Conservation (phyloP, 2,329 filamentous ascomycete genomes). For the Cryoendolithus antarcticus region DNA sequence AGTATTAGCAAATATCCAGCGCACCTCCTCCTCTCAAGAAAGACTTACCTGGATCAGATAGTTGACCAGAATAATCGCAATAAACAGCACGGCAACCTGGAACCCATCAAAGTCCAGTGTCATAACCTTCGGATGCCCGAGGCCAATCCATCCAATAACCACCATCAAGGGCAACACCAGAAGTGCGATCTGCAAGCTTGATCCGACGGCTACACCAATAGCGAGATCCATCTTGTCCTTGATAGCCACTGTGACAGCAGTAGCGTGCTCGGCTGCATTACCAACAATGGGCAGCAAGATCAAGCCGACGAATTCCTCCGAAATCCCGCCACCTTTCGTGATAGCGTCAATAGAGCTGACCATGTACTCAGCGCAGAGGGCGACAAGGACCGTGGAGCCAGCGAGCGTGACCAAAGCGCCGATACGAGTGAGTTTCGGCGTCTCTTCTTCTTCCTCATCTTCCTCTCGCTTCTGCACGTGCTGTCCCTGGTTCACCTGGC, state of each 20-base stretch:
- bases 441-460: slow-evolving; percentile 59
- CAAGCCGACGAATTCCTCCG: slow-evolving; percentile 49
- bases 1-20: slow-evolving; percentile 11
- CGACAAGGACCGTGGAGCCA: slow-evolving; percentile 66
- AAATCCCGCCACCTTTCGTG: slow-evolving; percentile 36
- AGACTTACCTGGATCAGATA: slow-evolving; percentile 51
- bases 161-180: slow-evolving; percentile 49
- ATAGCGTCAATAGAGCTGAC: slow-evolving; percentile 47
- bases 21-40: slow-evolving; percentile 23
- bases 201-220: slow-evolving; percentile 54
- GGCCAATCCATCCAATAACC: slow-evolving; percentile 49
- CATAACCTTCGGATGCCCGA: slow-evolving; percentile 41
- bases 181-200: slow-evolving; percentile 53
- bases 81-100: slow-evolving; percentile 58
- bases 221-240: slow-evolving; percentile 60
- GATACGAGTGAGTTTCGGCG: slow-evolving; percentile 58
- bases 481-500: slow-evolving; percentile 38
- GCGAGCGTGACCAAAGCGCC: slow-evolving; percentile 62
- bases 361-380: slow-evolving; percentile 60
- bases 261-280: slow-evolving; percentile 55
- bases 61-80: slow-evolving; percentile 44
- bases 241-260: slow-evolving; percentile 46
- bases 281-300: slow-evolving; percentile 55
- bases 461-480: slow-evolving; percentile 36
- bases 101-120: slow-evolving; percentile 78